Evolutionary conservation across 2,329 filamentous ascomycete species (phyloP), one percentile per base, ranked within the genome.

Genomic region (Metarhizium guizhouense): DNA sequence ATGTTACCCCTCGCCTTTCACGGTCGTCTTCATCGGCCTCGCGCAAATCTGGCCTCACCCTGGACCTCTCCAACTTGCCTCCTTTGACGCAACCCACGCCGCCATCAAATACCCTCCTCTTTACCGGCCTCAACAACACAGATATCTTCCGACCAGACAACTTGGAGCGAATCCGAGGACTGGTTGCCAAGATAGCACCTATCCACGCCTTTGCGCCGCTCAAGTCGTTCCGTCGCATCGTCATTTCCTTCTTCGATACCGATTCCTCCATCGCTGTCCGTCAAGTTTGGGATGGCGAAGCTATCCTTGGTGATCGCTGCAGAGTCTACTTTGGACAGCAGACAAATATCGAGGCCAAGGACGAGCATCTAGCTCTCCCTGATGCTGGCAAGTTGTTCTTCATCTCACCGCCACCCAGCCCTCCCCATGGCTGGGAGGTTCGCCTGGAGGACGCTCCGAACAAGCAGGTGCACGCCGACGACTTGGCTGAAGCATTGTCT

Each of bases 21-120:
- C 69, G 72, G 40, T 72, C 72, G 29, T 79, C 79, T 11, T 78
- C 77, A 53, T 68, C 69, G 58, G 71, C 74, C 50, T 79, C 63
- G 32, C 70, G 69, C 61, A 73, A 73, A 58, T 72, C 65, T 61
- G 70, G 79, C 63, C 81, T 90, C 56, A 85, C 83, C 25, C 80
- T 94, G 65, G 88, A 93, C 67, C 81, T 93, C 49, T 87, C 86
- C 59, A 81, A 78, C 65, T 74, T 93, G 47, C 88, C 89, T 52
- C 81, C 86, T 40, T 77, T 89, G 55, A 76, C 77, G 47, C 80
- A 83, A 67, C 88, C 88, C n/a, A 84, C 87, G 30, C 82, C 85
- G 54, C 86, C 88, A 6, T 88, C 86, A 62, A 94, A 94, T 76
- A 94, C 89, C 0, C 84, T 94, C 56, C 83, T 94, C 65, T 86